A percentile compares a stretch with the other conserved stretches of the same genome.
Conservation (phyloP, 495 filamentous ascomycete species). For the Penicillium angulare region DNA sequence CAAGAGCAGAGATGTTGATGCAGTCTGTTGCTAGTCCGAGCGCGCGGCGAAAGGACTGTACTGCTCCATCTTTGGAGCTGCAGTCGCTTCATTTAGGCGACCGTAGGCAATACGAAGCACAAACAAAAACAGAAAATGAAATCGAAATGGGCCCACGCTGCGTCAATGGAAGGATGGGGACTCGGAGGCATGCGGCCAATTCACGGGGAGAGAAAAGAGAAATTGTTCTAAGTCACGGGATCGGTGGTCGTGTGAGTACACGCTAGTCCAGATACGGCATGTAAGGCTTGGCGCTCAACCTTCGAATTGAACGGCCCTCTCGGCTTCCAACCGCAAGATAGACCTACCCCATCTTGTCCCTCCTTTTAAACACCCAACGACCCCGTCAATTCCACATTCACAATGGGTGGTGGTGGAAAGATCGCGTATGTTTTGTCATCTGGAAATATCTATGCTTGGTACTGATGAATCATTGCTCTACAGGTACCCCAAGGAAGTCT, state of each 20-base stretch:
- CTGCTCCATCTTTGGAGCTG: constrained; percentile 68
- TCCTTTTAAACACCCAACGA: constrained; percentile 21
- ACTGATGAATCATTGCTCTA: constrained; percentile 22
- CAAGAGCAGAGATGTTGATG: constrained; percentile 40
- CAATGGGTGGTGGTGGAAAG: constrained; percentile 68
- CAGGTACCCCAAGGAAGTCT: constrained; percentile 98
- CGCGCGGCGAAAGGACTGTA: constrained; percentile 61
- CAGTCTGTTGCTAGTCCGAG: constrained; percentile 48
- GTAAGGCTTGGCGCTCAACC: constrained; percentile 35
- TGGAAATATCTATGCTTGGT: not conserved
- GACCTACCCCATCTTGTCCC: constrained; percentile 21
- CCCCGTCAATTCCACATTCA: constrained; percentile 31
- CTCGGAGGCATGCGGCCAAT: constrained; percentile 25
- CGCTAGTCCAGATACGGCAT: constrained; percentile 28
- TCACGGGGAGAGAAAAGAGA: constrained; percentile 41
- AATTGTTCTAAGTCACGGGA: constrained; percentile 48
- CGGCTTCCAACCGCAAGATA: constrained; percentile 30
- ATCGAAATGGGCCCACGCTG: constrained; percentile 14
- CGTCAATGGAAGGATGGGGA: constrained; percentile 16
- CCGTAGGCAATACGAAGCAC: constrained; percentile 3
- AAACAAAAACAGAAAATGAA: constrained; percentile 10
- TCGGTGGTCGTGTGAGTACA: constrained; percentile 33
- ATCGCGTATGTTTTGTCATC: constrained; percentile 68
- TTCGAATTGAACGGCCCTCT: constrained; percentile 33
- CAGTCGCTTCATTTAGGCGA: constrained; percentile 65